These are phyloP conservation scores for Paecilomyces fulvus DNA, from an alignment of 2,329 filamentous ascomycete genomes.

Conservation along the genomic window DNA sequence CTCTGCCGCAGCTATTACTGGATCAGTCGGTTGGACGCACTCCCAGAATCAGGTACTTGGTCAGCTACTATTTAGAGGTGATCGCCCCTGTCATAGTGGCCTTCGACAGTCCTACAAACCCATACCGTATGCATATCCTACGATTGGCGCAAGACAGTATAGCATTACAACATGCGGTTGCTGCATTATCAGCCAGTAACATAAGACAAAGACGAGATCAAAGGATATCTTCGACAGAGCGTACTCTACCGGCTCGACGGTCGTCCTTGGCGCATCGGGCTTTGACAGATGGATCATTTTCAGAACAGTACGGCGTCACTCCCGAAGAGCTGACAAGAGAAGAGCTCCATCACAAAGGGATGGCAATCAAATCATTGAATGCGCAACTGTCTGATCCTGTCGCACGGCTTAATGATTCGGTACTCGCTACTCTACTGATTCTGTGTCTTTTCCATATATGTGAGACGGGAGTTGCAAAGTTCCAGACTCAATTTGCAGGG, in stretches of 20 bases:
- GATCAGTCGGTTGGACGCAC: slow-evolving; percentile 51
- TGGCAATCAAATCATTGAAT: slow-evolving; percentile 76
- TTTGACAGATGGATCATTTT: slow-evolving; percentile 29
- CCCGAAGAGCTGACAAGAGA: slow-evolving; percentile 59
- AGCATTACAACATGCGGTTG: slow-evolving; percentile 86
- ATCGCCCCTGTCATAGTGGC: slow-evolving; percentile 89
- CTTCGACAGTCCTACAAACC: slow-evolving; percentile 78
- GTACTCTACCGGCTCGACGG: slow-evolving; percentile 41
- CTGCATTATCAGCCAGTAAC: slow-evolving; percentile 81
- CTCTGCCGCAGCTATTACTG: slow-evolving; percentile 28
- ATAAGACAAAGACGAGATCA: slow-evolving; percentile 66
- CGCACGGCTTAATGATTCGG: slow-evolving; percentile 73
- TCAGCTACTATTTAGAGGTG: slow-evolving; percentile 88
- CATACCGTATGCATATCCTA: slow-evolving; percentile 75
- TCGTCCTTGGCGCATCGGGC: slow-evolving; percentile 40
- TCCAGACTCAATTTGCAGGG: slow-evolving; percentile 86
- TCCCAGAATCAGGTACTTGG: slow-evolving; percentile 74
- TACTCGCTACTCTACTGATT: slow-evolving; percentile 77
- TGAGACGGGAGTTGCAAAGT: slow-evolving; percentile 85
- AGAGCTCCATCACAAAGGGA: slow-evolving; percentile 76
- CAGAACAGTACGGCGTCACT: slow-evolving; percentile 32
- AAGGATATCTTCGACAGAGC: slow-evolving; percentile 46
- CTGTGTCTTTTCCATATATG: slow-evolving; percentile 90
- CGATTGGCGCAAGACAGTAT: slow-evolving; percentile 68
- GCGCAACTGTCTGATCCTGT: slow-evolving; percentile 68